Percentiles rank a stretch among this genome's conserved stretches.
These are phyloP conservation scores for Arthrobotrys pseudoclavata DNA, from an alignment of 2,329 filamentous ascomycete genomes.

Conservation along the genomic window DNA sequence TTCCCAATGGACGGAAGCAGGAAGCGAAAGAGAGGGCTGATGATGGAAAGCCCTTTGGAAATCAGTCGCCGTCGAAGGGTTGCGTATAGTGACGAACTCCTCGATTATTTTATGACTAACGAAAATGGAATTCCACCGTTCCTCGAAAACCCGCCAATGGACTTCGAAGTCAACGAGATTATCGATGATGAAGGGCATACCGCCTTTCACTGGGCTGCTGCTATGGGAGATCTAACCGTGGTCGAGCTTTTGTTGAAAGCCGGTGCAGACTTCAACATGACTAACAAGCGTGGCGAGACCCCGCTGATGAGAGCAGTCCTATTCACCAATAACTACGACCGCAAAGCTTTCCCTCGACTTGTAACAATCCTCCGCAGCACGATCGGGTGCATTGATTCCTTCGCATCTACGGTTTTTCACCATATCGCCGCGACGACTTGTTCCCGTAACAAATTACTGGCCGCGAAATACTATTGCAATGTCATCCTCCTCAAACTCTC, in stretches of 20 bases:
- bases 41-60: slow-evolving; percentile 70
- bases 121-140: slow-evolving; percentile 81
- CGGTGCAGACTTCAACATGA: slow-evolving; percentile 79
- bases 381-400: slow-evolving; percentile 81
- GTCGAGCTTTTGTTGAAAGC: slow-evolving; percentile 88
- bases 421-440: slow-evolving; percentile 91
- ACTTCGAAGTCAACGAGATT: slow-evolving; percentile 89
- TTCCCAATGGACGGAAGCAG: slow-evolving; percentile 68
- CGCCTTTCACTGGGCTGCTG: slow-evolving; percentile 94
- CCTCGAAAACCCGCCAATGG: slow-evolving; percentile 82
- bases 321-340: slow-evolving; percentile 97
- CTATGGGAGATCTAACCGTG: slow-evolving; percentile 95
- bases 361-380: slow-evolving; percentile 87
- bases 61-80: slow-evolving; percentile 87
- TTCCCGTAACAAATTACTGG: slow-evolving; percentile 86
- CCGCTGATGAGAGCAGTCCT: slow-evolving; percentile 93
- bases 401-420: slow-evolving; percentile 90
- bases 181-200: slow-evolving; percentile 95
- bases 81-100: slow-evolving; percentile 85
- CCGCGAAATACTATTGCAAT: slow-evolving; percentile 93
- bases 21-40: slow-evolving; percentile 84
- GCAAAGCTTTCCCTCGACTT: slow-evolving; percentile 87
- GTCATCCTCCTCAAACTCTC: slow-evolving; percentile 88
- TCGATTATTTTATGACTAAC: slow-evolving; percentile 95
- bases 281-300: slow-evolving; percentile 83